Conservation (phyloP, 495 filamentous ascomycete genomes). For the Penicillium ochrochloron region DNA sequence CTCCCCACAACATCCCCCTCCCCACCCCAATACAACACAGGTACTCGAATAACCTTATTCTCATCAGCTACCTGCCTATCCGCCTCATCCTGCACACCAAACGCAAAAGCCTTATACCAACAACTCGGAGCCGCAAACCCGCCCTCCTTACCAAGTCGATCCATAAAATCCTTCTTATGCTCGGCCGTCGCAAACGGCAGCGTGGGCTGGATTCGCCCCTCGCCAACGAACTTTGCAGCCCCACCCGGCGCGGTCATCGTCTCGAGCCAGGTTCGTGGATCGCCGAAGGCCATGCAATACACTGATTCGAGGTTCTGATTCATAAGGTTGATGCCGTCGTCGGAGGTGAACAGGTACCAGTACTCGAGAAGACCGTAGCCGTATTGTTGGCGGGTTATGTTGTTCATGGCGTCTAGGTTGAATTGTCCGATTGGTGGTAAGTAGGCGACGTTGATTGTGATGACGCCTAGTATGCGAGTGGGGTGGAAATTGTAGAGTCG, state of each 20-base stretch:
- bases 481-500: constrained; percentile 1
- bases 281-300: neutral
- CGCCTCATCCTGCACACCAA: neutral
- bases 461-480: neutral
- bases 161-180: neutral
- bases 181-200: neutral
- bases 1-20: neutral
- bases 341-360: neutral
- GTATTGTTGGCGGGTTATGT: neutral
- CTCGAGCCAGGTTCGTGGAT: neutral
- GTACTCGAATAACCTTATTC: constrained; percentile 1
- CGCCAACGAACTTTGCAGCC: neutral
- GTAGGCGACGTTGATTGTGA: neutral
- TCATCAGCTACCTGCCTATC: neutral
- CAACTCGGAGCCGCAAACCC: neutral
- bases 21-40: neutral
- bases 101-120: neutral
- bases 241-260: neutral
- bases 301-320: neutral
- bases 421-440: neutral
- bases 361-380: neutral
- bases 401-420: neutral
- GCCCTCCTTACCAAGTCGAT: neutral
- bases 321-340: neutral
- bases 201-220: neutral